Conservation (phyloP, 163 green algal species). For the Volvox carteri region DNA sequence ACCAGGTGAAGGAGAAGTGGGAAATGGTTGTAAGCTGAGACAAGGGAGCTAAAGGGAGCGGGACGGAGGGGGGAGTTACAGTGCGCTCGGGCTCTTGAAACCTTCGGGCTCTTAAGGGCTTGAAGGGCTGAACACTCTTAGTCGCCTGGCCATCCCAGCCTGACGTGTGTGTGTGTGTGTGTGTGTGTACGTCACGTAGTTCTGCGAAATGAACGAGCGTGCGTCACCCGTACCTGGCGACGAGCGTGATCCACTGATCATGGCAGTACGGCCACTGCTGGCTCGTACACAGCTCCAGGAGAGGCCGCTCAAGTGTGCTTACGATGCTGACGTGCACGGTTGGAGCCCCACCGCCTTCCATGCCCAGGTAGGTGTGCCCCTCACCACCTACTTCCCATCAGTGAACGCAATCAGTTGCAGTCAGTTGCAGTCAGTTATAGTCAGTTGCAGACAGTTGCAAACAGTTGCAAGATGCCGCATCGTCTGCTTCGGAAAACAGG, state of each 20-base stretch:
- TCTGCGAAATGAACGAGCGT: constrained; percentile 33
- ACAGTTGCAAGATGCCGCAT: too few species aligned
- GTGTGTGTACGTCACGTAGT: constrained; percentile 8
- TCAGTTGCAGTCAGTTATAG: too few species aligned
- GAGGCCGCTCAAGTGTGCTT: constrained; percentile 59
- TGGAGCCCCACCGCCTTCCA: constrained; percentile 81
- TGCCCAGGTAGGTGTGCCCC: neutral
- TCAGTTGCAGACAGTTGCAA: too few species aligned
- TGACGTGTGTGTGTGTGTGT: neutral
- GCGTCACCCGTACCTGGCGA: constrained; percentile 22
- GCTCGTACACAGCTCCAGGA: constrained; percentile 28
- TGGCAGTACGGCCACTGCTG: constrained; percentile 34
- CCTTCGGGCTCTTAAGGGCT: too few species aligned
- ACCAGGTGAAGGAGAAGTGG: constrained; percentile 17
- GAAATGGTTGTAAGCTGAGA: too few species aligned
- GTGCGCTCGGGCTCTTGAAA: too few species aligned
- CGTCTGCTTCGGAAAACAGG: too few species aligned
- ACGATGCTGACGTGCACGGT: constrained; percentile 75
- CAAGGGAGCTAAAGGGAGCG: too few species aligned
- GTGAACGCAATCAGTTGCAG: too few species aligned
- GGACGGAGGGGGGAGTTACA: too few species aligned
- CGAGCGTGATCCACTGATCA: neutral
- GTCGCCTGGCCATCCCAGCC: too few species aligned
- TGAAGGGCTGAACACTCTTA: too few species aligned
- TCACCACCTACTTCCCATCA: neutral